A percentile compares a stretch with the other conserved stretches of the same genome.
Conservation (phyloP, 2,329 filamentous ascomycete genomes). For the Claviceps fusiformis region DNA sequence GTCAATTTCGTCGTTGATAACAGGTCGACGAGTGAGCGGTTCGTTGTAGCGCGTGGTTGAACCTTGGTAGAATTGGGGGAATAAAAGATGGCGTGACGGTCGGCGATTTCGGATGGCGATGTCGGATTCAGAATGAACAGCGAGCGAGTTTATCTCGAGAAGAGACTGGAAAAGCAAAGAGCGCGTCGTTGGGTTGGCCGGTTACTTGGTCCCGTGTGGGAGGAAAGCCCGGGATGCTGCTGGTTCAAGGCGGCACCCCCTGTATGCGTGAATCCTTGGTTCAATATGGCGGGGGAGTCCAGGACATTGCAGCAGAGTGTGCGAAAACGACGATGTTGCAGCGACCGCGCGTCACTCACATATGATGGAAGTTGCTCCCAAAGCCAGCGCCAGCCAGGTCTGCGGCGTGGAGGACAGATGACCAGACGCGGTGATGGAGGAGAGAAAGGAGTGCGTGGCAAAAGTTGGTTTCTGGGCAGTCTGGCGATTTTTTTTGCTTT, state of each 20-base stretch:
- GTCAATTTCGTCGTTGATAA: background rate
- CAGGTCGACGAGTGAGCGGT: background rate
- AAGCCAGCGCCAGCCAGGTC: background rate
- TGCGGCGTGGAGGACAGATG: no score
- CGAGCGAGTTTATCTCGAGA: background rate
- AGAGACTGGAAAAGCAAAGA: background rate
- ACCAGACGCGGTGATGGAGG: no score
- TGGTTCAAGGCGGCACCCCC: slow-evolving; percentile 11
- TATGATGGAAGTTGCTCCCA: background rate
- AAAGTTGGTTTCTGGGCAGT: no score
- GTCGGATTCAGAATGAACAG: background rate
- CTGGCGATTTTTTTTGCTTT: background rate
- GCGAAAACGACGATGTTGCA: background rate
- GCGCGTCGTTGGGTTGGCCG: background rate
- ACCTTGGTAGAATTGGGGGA: background rate
- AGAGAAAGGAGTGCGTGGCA: no score
- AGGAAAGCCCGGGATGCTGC: slow-evolving; percentile 2
- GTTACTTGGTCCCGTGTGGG: background rate
- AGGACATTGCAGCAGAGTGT: slow-evolving; percentile 2
- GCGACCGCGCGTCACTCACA: background rate
- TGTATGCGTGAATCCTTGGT: slow-evolving; percentile 7
- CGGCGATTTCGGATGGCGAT: background rate
- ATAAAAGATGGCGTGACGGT: background rate
- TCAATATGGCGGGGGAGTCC: slow-evolving; percentile 6
- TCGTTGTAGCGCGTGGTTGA: background rate